Evolutionary conservation across 2,329 filamentous ascomycete species (phyloP).

Genomic region (Sporothrix curviconia): DNA sequence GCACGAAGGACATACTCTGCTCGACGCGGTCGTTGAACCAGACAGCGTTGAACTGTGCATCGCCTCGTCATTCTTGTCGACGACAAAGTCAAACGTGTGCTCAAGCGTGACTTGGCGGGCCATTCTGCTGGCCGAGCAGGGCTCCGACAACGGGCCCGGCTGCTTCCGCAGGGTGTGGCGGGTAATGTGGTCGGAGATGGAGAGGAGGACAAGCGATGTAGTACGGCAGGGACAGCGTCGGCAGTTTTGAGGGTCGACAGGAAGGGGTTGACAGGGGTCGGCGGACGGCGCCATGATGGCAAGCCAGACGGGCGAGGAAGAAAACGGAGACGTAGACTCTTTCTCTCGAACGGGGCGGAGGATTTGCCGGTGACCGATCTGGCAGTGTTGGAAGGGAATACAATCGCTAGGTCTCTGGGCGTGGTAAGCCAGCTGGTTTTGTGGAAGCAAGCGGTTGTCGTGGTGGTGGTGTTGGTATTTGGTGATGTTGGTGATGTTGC

Average conservation of each 20-base stretch:
- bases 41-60: conserved; percentile 55
- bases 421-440: no score
- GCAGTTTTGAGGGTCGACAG: conserved; percentile 60
- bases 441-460: no score
- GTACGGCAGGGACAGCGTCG: conserved; percentile 71
- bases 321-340: neutral
- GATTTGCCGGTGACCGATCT: no score
- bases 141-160: conserved; percentile 74
- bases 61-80: conserved; percentile 42
- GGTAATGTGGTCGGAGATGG: conserved; percentile 94
- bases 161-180: conserved; percentile 76
- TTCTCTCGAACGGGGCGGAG: no score
- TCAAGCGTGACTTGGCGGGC: conserved; percentile 86
- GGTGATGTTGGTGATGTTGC: no score
- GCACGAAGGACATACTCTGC: conserved; percentile 58
- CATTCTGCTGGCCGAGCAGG: conserved; percentile 86
- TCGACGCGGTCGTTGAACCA: conserved; percentile 77
- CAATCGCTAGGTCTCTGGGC: no score
- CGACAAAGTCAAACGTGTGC: conserved; percentile 80
- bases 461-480: no score
- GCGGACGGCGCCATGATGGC: neutral
- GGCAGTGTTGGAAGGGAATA: no score
- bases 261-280: conserved; percentile 42
- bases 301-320: neutral
- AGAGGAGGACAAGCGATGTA: conserved; percentile 92